Evolutionary conservation across 1,284 basidiomycete species (phyloP).

Genomic region (Fistulina hepatica): DNA sequence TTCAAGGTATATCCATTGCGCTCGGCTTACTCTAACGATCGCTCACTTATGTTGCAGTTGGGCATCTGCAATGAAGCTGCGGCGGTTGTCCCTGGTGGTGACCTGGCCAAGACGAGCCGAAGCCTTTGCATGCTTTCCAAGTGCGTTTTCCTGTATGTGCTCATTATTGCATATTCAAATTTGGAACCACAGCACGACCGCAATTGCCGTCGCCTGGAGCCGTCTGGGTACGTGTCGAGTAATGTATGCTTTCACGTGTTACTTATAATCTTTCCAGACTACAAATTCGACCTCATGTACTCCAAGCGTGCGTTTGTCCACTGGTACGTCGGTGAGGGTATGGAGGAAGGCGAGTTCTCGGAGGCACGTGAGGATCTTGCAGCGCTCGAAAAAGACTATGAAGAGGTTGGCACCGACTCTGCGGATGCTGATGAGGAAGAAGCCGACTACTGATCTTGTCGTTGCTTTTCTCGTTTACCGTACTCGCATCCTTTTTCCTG

Average conservation of each 20-base stretch:
- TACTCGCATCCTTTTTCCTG: no score
- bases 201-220: conserved; percentile 91
- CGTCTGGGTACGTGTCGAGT: conserved; percentile 54
- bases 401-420: conserved; percentile 90
- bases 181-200: conserved; percentile 63
- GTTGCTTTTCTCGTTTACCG: no score
- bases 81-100: conserved; percentile 84
- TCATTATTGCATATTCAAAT: conserved; percentile 1
- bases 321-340: conserved; percentile 98
- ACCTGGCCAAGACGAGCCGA: conserved; percentile 89
- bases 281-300: conserved; percentile 98
- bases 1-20: conserved; percentile 66
- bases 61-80: conserved; percentile 97
- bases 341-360: conserved; percentile 99
- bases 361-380: conserved; percentile 97
- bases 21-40: conserved; percentile 37
- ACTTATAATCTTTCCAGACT: conserved; percentile 39
- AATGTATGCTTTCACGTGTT: neutral
- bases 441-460: no score
- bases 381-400: conserved; percentile 94
- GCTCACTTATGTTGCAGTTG: conserved; percentile 38
- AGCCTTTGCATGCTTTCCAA: conserved; percentile 97
- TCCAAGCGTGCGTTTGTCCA: conserved; percentile 96
- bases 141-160: conserved; percentile 23
- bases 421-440: conserved; percentile 74